phyloP scores from a whole-genome alignment of 2,329 filamentous ascomycete genomes.

The Beauveria brongniartii region DNA sequence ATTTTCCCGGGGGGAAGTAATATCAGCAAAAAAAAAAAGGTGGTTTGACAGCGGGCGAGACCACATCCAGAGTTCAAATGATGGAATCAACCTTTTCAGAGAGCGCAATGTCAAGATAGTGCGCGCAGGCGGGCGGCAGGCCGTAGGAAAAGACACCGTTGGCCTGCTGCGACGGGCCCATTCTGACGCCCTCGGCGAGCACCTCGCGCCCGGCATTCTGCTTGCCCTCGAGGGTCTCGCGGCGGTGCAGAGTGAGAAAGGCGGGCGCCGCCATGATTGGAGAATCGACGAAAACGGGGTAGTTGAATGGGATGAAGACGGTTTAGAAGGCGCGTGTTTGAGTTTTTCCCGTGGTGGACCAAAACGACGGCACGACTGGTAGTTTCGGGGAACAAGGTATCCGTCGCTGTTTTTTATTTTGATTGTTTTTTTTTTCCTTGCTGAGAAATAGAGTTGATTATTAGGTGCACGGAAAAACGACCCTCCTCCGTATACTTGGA shows the following conservation, averaged over 20 bases:
- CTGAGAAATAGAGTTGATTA: neutral
- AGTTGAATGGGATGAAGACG: neutral
- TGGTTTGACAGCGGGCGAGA: no score
- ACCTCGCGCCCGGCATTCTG: constrained; percentile 4
- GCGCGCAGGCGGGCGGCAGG: neutral
- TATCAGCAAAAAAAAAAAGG: neutral
- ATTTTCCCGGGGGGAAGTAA: no score
- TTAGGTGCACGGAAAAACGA: neutral
- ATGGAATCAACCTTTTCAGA: neutral
- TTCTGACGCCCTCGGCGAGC: neutral
- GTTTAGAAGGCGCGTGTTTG: neutral
- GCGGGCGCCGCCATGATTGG: neutral
- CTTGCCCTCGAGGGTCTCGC: constrained; percentile 5
- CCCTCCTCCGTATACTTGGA: neutral
- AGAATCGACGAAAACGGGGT: neutral
- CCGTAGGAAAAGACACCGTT: neutral
- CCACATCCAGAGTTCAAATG: neutral
- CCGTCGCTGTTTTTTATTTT: no score
- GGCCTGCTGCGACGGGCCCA: neutral
- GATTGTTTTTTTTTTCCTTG: neutral
- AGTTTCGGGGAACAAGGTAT: no score
- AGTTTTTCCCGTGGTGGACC: no score
- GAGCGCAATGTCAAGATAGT: constrained; percentile 5
- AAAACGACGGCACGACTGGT: no score
- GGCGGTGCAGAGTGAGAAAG: neutral